Evolutionary conservation across 2,329 filamentous ascomycete species (phyloP), one percentile per base, ranked within the genome.

Genomic region (Alternaria gaisen): DNA sequence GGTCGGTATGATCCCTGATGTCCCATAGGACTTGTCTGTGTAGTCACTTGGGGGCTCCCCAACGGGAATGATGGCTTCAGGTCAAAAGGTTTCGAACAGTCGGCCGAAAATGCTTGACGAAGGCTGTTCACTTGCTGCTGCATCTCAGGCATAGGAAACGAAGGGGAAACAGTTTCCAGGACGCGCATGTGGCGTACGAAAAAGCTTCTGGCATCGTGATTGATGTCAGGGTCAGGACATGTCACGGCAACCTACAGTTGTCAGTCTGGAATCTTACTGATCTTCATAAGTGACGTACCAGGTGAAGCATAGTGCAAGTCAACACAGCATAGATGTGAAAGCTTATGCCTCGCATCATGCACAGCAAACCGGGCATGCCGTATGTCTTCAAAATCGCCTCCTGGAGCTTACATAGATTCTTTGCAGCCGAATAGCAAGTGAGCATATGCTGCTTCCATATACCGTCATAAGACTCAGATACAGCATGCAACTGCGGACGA

Each of bases 171-270:
- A 66, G 88, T 90, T 77, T 98, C 94, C 59, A 98, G 83, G 38
- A 98, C 90, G 56, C 94, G 89, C 94, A 98, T 97, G 71, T 97
- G 94, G 48, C 94, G 87, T 2, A 92, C 91, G 73, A 98, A 98
- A 76, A 91, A 98, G 63, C 94, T 91, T 32, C 92, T 87, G 6
- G 94, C 92, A 76, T 97, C 93, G 0, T 85, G 83, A 74, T 95
- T 94, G 58, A 97, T 86, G 40, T 95, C 91, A 1, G 93, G 91
- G 76, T 98, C 94, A 18, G 95, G 94, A 18, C 93, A 97, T 14
- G 94, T 96, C 63, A 97, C 90, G 5, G 94, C 94, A 68, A 97
- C 91, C 94, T 96, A 53, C 3, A 8, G 30, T n/a, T 34, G 47
- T 75, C 56, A 74, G 70, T 44, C 12, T 36, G 22, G 6, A 18